Evolutionary conservation across 208 protist species (phyloP), one percentile per base, ranked within the genome.

Genomic region (Wallacemonas sp.): DNA sequence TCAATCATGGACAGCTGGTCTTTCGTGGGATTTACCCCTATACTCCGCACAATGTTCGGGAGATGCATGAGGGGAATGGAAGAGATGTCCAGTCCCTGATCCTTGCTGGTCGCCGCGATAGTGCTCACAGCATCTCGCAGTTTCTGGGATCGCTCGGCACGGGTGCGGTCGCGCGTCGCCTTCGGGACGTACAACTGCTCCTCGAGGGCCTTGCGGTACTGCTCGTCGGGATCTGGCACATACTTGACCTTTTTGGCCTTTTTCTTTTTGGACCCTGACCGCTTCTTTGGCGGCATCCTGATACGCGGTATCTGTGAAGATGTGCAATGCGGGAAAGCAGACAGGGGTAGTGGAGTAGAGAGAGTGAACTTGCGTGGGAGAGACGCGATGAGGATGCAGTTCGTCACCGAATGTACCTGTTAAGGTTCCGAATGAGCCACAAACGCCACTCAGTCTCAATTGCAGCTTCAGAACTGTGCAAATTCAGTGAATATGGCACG

Each of bases 171-270:
- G 11, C 73, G 62, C 5, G 33, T 32, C 3, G 36, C 23, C 52
- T 82, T 81, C 3, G 80, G 67, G 34, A 90, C 70, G 58, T 90
- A 90, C 24, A 79, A 39, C 1, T 44, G 65, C 26, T 76, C 77
- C 38, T 87, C 70, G 19, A 90, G 68, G 14, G 71, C 62, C 46
- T 74, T 34, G 0, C 63, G 68, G 56, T 82, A 90, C 24, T 47
- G 60, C 17, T 67, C 69, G 61, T 90, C 83, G 8, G 77, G 74
- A 26, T 90, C 83, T 3, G 72, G 48, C 4, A 49, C 52, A 41
- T 72, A 68, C 30, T 81, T 81, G 11, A 65, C 57, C 11, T 72
- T 77, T 4, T 67, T 69, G 17, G 56, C 58, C 21, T 54, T 72
- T 8, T 67, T 70, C 65, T 83, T 90, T 27, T 58, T 58, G 2